A percentile compares a stretch with the other conserved stretches of the same genome.
Conservation (phyloP, 345 rosid genomes). For the Reutealis trisperma region DNA sequence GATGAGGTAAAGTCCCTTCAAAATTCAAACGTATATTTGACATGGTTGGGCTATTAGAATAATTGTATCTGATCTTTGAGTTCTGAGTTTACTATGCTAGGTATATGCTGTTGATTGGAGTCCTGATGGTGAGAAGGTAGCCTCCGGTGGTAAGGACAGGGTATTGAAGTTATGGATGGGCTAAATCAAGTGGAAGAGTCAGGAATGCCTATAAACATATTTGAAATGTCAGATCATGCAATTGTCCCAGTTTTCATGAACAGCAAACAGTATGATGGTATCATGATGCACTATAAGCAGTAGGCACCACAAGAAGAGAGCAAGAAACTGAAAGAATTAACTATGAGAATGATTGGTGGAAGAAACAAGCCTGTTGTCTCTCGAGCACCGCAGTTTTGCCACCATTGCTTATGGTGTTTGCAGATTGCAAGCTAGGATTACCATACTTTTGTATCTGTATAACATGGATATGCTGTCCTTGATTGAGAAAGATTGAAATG, state of each 20-base stretch:
- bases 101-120: conserved; percentile 98
- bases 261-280: background rate
- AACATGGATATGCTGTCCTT: background rate
- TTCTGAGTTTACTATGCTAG: conserved; percentile 28
- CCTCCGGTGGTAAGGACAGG: conserved; percentile 89
- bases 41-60: background rate
- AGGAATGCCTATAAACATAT: background rate
- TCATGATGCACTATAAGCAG: background rate
- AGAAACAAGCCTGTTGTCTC: background rate
- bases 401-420: background rate
- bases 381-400: background rate
- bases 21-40: background rate
- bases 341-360: background rate
- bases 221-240: background rate
- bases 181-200: conserved; percentile 28
- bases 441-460: background rate
- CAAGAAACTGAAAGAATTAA: background rate
- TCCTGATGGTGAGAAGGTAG: conserved; percentile 99
- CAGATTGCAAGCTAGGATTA: background rate
- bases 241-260: background rate
- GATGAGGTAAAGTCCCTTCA: conserved; percentile 63
- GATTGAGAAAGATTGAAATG: background rate
- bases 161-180: conserved; percentile 96
- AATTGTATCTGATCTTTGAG: conserved; percentile 12
- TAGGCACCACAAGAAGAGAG: background rate